Evolutionary conservation across 495 filamentous ascomycete genomes (phyloP), one percentile per base, ranked within the genome.

Genomic region (Jackrogersella minutella): DNA sequence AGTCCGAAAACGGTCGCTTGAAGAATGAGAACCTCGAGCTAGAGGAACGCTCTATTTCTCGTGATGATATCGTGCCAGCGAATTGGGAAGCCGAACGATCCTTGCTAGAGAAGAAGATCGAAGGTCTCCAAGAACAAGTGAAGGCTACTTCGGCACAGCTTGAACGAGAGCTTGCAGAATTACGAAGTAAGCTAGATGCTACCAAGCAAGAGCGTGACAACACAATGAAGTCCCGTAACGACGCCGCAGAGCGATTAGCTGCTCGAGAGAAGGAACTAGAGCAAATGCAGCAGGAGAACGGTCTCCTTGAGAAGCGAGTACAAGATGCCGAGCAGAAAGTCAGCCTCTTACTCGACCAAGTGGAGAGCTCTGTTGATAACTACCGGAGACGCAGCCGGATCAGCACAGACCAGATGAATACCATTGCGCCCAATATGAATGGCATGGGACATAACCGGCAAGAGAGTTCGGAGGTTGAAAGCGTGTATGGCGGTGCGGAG

Each of bases 251-350:
- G 21, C 85, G 89, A 63, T 79, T 95, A 2, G 62, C 82, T 22
- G 77, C 81, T 26, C 86, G 85, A 40, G 84, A 86, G 43, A 75
- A 81, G 6, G 91, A 97, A 62, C 78, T 99, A 33, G 90, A 94
- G 47, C 85, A 90, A 66, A 83, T 97, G 43, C 91, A 92, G 74
- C 81, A 86, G 40, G 92, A 97, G 73, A 97, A 98, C 70, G 76
- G 75, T 0, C 75, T 88, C 53, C 85, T 98, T 0, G 95, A 97
- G 71, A 82, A 81, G 22, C 88, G 94, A 34, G 94, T 93, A 8
- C 80, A 87, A 28, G 93, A 97, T 71, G 95, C 95, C 10, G 95
- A 99, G 78, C 86, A 92, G 41, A 96, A 94, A 69, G 96, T 98
- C 44, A 91, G 90, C 37, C 86, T 96, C 73, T 86, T 98, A 17